Evolutionary conservation across 2,329 filamentous ascomycete genomes (phyloP), one percentile per base, ranked within the genome.

Genomic region (Penicillium fuscoglaucum): DNA sequence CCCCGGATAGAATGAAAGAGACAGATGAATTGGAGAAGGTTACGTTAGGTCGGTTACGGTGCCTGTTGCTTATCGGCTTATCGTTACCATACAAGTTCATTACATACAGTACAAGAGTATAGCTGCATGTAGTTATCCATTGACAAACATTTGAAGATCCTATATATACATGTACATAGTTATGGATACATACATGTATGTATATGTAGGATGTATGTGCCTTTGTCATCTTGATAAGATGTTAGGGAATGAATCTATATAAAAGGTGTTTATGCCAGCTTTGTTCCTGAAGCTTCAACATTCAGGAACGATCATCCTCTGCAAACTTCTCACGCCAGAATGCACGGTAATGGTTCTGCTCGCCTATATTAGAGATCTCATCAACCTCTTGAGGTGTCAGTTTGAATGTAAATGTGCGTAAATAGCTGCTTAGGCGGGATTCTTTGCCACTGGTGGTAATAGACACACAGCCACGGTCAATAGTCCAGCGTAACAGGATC

Each of bases 361-460:
- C 69, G 5, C 83, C 83, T 24, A 77, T 52, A 29, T 75, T 69
- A n/a, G 78, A 78, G 64, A 85, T 80, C 64, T 81, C 74, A 58
- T 82, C 74, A 26, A 87, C 77, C 71, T 88, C 85, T 45, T 76
- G 76, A 0, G 84, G 83, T 6, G 82, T 87, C 61, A 88, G 68
- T 62, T 82, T 82, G 72, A 88, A 87, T 0, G 80, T 82, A 62
- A 83, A 74, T 1, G 76, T 76, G 24, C 82, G 74, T 60, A 87
- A 66, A 64, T 87, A 87, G 66, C 85, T 82, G 57, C 76, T 82
- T 68, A 88, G 62, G 17, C 85, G 76, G 61, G 83, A 79, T 71
- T 87, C 84, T 68, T 87, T 87, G 49, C 78, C 74, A 57, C 81
- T 85, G 3, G 85, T 88, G 6, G 84, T 87, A 58, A 88, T 80